Evolutionary conservation across 1,284 basidiomycete genomes (phyloP), one percentile per base, ranked within the genome.

Genomic region (Xerocomus nothofagi): DNA sequence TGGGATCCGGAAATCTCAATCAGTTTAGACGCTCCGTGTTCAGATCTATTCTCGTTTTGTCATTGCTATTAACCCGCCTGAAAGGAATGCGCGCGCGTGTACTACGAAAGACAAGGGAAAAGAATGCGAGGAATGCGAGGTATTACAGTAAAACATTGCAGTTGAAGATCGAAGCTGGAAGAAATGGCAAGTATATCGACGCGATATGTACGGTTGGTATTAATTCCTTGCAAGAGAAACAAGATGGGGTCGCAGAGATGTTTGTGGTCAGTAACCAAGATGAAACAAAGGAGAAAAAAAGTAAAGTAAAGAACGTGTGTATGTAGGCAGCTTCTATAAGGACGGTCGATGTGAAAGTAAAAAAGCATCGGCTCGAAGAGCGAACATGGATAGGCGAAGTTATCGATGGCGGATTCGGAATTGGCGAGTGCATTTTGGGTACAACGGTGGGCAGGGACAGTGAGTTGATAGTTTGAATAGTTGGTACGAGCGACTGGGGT

Each of bases 191-290:
- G 40, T 46, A 53, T 38, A 47, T 56, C 39, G 23, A 57, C 40
- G 37, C 5, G 24, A 27, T 51, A 59, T 49, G 43, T 57, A 57
- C 39, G 32, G 30, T 45, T 34, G 39, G 56, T 48, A 61, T 63
- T 33, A 47, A 49, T 50, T 49, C 56, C 49, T 44, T 49, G 49
- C 39, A 59, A 50, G 50, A 44, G 31, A 32, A 24, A 32, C n/a
- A 33, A 33, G 44, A 46, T n/a, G 14, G 29, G n/a, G 6, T 39
- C 24, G 44, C 39, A 23, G n/a, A 23, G 17, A 6, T n/a, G n/a
- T 18, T 34, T 47, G 49, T 17, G 6, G 23, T 44, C 12, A 24
- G 40, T 23, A 51, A 41, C 15, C 30, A 45, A 39, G 10, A 32
- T 45, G 24, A 24, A 12, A 31, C 26, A 36, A 18, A 18, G 26